Evolutionary conservation across 176 grass and related monocot species (phyloP), one percentile per base, ranked within the genome.

Genomic region (Saccharum spontaneum): DNA sequence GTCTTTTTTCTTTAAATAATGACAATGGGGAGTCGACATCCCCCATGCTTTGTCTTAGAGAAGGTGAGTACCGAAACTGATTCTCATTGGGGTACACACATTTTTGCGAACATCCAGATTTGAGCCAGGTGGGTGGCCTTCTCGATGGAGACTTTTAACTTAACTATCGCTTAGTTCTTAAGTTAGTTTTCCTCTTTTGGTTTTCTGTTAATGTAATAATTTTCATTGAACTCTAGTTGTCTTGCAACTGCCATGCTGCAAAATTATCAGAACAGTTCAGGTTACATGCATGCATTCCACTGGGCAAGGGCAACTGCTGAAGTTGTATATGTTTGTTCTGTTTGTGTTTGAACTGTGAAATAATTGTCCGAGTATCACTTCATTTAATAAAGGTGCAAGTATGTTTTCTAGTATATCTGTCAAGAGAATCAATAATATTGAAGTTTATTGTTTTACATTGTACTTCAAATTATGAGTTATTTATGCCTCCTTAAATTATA

Each of bases 151-250:
- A 64, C 62, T 31, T 31, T 30, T 14, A 65, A 22, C n/a, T 61
- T 61, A 61, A 61, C n/a, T 22, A 61, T 24, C n/a, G 3, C n/a
- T 61, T 61, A 61, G 22, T 61, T 61, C 59, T 65, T 31, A 31
- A 65, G 12, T 65, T 65, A 31, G 24, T 65, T 65, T 65, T 65
- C 12, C 2, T 31, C 31, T 65, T 65, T 65, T 65, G 62, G 62
- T 30, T 65, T 65, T 65, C 26, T 65, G 62, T 65, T 30, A 20
- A 69, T 37, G 67, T 37, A 22, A 15, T 79, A 50, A 49, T 55
- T 84, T 83, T 73, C 67, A 15, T 74, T 45, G 69, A 79, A 48
- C 45, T 8, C 5, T 84, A 28, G 68, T 84, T 48, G 46, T 84
- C 13, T 41, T 79, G n/a, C 57, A 73, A 79, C 43, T 79, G 12